phyloP scores from a whole-genome alignment of 768 basidiomycete species.

The Leccinum longicurvipes region DNA sequence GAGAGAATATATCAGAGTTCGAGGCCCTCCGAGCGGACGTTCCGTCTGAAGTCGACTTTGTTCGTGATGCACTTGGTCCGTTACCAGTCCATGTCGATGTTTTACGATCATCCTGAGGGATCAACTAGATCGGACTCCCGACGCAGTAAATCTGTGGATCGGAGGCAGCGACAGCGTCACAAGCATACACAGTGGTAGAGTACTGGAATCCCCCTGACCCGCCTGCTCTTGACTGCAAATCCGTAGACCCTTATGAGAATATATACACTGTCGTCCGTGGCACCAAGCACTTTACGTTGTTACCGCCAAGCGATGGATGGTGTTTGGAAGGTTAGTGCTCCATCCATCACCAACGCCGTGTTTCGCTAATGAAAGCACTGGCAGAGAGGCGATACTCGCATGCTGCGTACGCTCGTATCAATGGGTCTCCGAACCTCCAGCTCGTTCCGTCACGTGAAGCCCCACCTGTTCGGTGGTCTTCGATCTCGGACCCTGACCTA shows the following conservation, averaged over 20 bases:
- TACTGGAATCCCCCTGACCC: neutral
- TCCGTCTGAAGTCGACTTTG: conserved; percentile 67
- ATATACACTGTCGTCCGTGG: conserved; percentile 87
- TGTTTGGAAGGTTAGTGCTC: conserved; percentile 64
- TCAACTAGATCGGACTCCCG: conserved; percentile 55
- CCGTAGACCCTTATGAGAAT: conserved; percentile 86
- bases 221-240: neutral
- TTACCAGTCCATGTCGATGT: conserved; percentile 4
- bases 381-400: conserved; percentile 65
- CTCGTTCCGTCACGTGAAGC: conserved; percentile 33
- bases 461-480: conserved; percentile 76
- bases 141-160: conserved; percentile 94
- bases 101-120: neutral
- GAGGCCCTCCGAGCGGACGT: conserved; percentile 60
- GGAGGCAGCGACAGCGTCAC: conserved; percentile 76
- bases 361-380: conserved; percentile 13
- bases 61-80: conserved; percentile 74
- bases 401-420: conserved; percentile 54
- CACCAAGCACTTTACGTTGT: conserved; percentile 77
- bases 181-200: conserved; percentile 79
- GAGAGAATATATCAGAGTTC: conserved; percentile 54
- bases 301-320: conserved; percentile 89
- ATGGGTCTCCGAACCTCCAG: conserved; percentile 19
- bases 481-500: conserved; percentile 56
- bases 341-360: neutral